Evolutionary conservation across 768 basidiomycete species (phyloP), one percentile per base, ranked within the genome.

Genomic region (Favolaschia claudopus): DNA sequence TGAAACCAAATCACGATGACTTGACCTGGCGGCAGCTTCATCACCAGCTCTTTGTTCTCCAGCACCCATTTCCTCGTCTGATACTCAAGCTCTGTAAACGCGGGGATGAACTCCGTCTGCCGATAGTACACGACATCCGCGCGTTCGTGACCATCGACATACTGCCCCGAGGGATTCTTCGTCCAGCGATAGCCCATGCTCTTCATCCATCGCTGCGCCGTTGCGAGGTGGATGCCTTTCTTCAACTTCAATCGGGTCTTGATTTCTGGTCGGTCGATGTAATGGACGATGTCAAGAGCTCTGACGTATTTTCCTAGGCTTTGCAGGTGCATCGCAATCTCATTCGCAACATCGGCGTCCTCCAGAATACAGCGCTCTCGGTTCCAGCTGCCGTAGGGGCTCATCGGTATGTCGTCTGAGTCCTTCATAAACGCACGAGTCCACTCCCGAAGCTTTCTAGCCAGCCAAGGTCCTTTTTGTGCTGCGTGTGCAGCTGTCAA

Each of bases 1-100:
- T 82, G 77, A 32, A 63, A 71, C 74, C 72, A 76, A 20, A 70
- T 54, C 70, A 76, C 39, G 68, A 72, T 9, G 65, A 67, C 5
- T 50, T 74, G 10, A 65, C 66, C 8, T 22, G 77, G 7, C 70
- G 72, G 1, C 67, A 79, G 47, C 73, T 67, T 20, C 54, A 58
- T 13, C 61, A 63, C 39, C 22, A 43, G 9, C 45, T 58, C 56
- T 7, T n/a, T 36, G n/a, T 39, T 4, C 17, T 58, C 50, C 22
- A 53, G 36, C 24, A 49, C 38, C 8, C 22, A 58, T 20, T 25
- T 37, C 1, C 25, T 25, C 29, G 34, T 51, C 25, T 38, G 38
- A 27, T 50, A 37, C 13, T 61, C 39, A 28, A 53, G 22, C 8
- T 40, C 47, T 14, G 54, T 59, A 62, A 61, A 67, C 25, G 33